These are phyloP conservation scores for Vigna angularis DNA, from an alignment of 306 rosid genomes.

Conservation along the genomic window DNA sequence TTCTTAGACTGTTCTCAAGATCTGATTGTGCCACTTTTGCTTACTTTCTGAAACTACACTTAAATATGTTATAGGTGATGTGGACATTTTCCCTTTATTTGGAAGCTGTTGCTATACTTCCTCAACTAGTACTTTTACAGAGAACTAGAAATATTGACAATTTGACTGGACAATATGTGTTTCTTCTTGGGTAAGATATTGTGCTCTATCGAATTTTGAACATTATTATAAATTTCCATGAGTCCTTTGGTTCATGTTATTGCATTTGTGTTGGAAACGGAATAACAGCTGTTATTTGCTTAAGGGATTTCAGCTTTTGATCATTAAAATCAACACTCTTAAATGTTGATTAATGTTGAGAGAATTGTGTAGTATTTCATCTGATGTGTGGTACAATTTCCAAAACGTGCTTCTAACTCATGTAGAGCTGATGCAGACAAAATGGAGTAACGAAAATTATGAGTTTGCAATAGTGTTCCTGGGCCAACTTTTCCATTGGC, in stretches of 20 bases:
- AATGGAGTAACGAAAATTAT: conserved; percentile 3
- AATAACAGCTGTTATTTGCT: conserved; percentile 21
- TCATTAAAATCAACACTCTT: neutral
- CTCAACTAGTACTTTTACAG: conserved; percentile 82
- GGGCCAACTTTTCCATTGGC: neutral
- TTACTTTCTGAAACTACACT: conserved; percentile 29
- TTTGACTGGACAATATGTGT: conserved; percentile 87
- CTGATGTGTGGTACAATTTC: too few relatives aligned
- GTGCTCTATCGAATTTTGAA: conserved; percentile 26
- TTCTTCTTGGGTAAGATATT: conserved; percentile 82
- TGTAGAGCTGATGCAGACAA: too few relatives aligned
- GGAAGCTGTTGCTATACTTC: conserved; percentile 96
- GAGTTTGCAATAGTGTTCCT: conserved; percentile 22
- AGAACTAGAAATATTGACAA: conserved; percentile 94
- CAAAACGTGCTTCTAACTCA: too few relatives aligned
- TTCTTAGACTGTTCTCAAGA: conserved; percentile 26
- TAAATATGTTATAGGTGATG: conserved; percentile 67
- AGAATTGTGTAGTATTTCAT: too few relatives aligned
- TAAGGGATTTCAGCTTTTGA: conserved; percentile 29
- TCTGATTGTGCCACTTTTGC: conserved; percentile 30
- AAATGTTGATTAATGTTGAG: too few relatives aligned
- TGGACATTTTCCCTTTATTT: conserved; percentile 90
- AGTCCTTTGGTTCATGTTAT: conserved; percentile 33
- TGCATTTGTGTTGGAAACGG: conserved; percentile 5
- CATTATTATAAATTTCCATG: conserved; percentile 1